Evolutionary conservation across 2,329 filamentous ascomycete species (phyloP), one percentile per base, ranked within the genome.

Genomic region (Colletotrichum destructivum): DNA sequence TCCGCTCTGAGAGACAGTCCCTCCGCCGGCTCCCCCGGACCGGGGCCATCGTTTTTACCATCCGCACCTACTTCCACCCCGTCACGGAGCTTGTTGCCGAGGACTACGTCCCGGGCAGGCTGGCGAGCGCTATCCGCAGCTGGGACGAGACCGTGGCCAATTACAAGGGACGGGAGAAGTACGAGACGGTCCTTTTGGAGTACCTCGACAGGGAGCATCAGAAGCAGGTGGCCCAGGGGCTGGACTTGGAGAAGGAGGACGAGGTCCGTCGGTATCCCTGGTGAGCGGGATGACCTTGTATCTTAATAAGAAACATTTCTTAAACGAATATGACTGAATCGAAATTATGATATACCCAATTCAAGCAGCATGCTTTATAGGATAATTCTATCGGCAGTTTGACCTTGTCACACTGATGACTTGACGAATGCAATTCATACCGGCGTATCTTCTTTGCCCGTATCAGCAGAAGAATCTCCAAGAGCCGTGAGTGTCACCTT

Each of bases 91-190:
- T 96, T 69, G 90, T 83, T 0, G 80, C 89, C 78, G 93, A 96
- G 82, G 89, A 91, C 21, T 93, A 93, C 79, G 93, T 97, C 0
- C 94, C 94, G 0, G 94, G 94, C 0, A 82, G 94, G 44, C 80
- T 97, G 77, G 94, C 94, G 2, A 94, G 92, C 75, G 94, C 93
- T 6, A 83, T 97, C 4, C 85, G 94, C 49, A 96, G 93, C 79
- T 96, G 94, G 94, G 93, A 92, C 1, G 90, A 92, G 54, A 91
- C 94, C 82, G 93, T 96, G 9, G 88, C 88, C 18, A 84, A 83
- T 75, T 97, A 97, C 79, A 96, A 96, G 83, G 94, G 94, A 0
- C 90, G 87, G 78, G 92, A 94, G 75, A 89, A 87, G 82, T 97
- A 95, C 80, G 88, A 86, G 23, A 89, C 91, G 35, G 91, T 96